Conservation (phyloP, 2,329 filamentous ascomycete species). For the Fusarium sp. region DNA sequence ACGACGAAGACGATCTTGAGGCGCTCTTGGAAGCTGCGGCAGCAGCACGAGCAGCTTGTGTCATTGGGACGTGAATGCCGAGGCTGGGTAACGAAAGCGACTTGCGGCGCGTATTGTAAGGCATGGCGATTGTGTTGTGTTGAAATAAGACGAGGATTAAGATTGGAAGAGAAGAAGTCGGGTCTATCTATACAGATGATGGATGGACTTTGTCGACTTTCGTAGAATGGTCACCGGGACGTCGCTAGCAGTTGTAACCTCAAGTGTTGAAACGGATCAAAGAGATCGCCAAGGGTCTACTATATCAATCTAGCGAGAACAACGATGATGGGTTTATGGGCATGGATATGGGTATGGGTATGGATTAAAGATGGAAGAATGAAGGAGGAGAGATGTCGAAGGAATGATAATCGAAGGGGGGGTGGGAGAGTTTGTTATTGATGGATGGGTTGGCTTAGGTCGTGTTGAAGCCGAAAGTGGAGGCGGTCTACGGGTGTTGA, state of each 20-base stretch:
- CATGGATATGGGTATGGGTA: slow-evolving; percentile 10
- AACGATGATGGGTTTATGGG: slow-evolving; percentile 22
- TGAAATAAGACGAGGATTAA: slow-evolving; percentile 17
- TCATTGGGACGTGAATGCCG: slow-evolving; percentile 86
- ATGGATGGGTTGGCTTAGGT: slow-evolving; percentile 29
- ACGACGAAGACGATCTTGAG: slow-evolving; percentile 46
- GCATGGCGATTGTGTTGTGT: slow-evolving; percentile 65
- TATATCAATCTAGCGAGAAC: slow-evolving; percentile 30
- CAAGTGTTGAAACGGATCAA: slow-evolving; percentile 28
- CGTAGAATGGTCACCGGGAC: slow-evolving; percentile 28
- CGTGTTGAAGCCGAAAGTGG: slow-evolving; percentile 37
- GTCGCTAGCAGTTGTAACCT: slow-evolving; percentile 38
- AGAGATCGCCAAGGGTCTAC: slow-evolving; percentile 31
- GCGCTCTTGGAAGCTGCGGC: slow-evolving; percentile 58
- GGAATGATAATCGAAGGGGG: slow-evolving; percentile 30
- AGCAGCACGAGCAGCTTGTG: slow-evolving; percentile 68
- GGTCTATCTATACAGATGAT: slow-evolving; percentile 29
- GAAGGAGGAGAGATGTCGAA: slow-evolving; percentile 27
- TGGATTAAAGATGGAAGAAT: slow-evolving; percentile 2
- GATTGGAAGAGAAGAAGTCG: slow-evolving; percentile 9
- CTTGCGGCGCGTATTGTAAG: slow-evolving; percentile 97
- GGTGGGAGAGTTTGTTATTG: slow-evolving; percentile 41
- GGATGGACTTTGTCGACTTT: slow-evolving; percentile 26
- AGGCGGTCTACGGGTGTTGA: slow-evolving; percentile 47
- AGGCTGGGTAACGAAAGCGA: slow-evolving; percentile 92